phyloP scores from a whole-genome alignment of 257 asterid species.

The Haberlea rhodopensis region DNA sequence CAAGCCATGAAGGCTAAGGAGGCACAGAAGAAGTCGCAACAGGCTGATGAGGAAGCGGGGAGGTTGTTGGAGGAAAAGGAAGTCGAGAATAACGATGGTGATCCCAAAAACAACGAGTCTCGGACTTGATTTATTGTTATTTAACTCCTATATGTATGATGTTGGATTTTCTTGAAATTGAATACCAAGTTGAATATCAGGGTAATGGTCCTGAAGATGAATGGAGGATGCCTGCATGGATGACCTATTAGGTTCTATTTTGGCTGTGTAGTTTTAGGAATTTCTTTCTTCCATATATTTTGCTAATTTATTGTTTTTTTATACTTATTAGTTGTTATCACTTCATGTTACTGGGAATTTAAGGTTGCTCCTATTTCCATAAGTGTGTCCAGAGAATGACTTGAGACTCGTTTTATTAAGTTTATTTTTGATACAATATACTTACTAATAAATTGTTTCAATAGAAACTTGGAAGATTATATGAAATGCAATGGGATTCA shows the following conservation, averaged over 20 bases:
- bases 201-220: slow-evolving; percentile 23
- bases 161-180: slow-evolving; percentile 12
- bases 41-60: slow-evolving; percentile 47
- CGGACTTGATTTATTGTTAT: slow-evolving; percentile 26
- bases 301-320: neutral
- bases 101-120: slow-evolving; percentile 35
- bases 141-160: neutral
- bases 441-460: neutral
- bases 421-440: neutral
- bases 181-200: slow-evolving; percentile 2
- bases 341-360: neutral
- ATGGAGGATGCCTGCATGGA: slow-evolving; percentile 11
- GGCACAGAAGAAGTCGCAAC: slow-evolving; percentile 52
- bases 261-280: slow-evolving; percentile 14
- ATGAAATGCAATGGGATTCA: neutral
- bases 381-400: neutral
- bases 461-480: neutral
- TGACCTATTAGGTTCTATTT: slow-evolving; percentile 20
- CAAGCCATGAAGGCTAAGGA: slow-evolving; percentile 63
- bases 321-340: neutral
- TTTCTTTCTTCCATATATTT: slow-evolving; percentile 19
- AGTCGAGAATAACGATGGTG: slow-evolving; percentile 30
- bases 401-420: neutral
- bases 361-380: neutral
- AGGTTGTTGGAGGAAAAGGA: slow-evolving; percentile 45